Conservation (phyloP, 345 rosid species). For the Aquilaria malaccensis region DNA sequence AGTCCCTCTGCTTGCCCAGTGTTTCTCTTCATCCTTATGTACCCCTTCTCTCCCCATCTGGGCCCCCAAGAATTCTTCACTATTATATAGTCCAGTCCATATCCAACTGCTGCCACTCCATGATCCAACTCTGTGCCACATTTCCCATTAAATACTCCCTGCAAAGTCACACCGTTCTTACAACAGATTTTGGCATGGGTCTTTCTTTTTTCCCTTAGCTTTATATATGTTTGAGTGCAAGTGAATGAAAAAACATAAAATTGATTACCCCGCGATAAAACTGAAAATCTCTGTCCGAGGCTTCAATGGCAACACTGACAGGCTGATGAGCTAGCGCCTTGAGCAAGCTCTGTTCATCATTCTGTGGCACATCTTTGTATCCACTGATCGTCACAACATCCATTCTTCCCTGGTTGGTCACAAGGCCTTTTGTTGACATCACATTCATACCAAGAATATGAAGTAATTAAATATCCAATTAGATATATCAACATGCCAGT, state of each 20-base stretch:
- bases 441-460: no score
- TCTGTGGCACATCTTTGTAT: slow-evolving; percentile 61
- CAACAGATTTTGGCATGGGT: background rate
- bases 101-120: slow-evolving; percentile 43
- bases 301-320: slow-evolving; percentile 73
- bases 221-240: no score
- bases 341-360: slow-evolving; percentile 51
- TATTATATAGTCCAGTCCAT: slow-evolving; percentile 26
- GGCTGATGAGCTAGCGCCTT: slow-evolving; percentile 82
- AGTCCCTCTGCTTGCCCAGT: slow-evolving; percentile 33
- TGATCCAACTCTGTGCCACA: slow-evolving; percentile 33
- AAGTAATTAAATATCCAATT: no score
- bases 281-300: slow-evolving; percentile 68
- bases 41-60: slow-evolving; percentile 36
- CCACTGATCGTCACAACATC: slow-evolving; percentile 49
- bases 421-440: background rate
- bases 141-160: slow-evolving; percentile 32
- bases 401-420: slow-evolving; percentile 39
- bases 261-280: slow-evolving; percentile 57
- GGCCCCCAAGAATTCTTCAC: slow-evolving; percentile 48
- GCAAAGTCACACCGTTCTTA: background rate
- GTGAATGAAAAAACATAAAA: no score
- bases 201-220: background rate
- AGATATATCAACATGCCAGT: no score
- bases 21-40: slow-evolving; percentile 32